Evolutionary conservation across 305 asterid species (phyloP).

Genomic region (Rubia balearica): DNA sequence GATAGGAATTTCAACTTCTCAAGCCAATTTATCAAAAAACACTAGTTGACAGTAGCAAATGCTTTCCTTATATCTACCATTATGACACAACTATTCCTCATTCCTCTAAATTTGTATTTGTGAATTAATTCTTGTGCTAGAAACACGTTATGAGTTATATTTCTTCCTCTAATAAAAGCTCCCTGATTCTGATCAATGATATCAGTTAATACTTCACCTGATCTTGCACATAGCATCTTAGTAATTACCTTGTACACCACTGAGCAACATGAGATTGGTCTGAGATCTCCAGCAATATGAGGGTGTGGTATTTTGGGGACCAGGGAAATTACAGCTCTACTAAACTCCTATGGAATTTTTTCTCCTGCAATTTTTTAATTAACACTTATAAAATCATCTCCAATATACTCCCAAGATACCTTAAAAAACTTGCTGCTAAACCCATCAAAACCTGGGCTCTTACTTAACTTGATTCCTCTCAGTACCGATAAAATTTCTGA

Average conservation of each 20-base stretch:
- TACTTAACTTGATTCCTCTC: neutral
- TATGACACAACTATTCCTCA: neutral
- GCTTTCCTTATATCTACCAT: neutral
- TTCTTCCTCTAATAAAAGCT: neutral
- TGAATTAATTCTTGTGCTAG: neutral
- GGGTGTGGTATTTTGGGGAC: neutral
- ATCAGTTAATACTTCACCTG: neutral
- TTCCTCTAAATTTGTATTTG: too few species aligned
- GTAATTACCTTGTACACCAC: neutral
- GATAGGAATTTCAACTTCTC: neutral
- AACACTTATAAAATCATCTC: accelerated
- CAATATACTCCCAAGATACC: neutral
- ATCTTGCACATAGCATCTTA: neutral
- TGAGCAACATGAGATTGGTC: neutral
- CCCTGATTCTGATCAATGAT: neutral
- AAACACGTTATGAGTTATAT: neutral
- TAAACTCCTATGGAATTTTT: neutral
- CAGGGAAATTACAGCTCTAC: neutral
- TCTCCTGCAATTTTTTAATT: neutral
- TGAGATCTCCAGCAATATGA: neutral
- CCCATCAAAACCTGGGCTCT: neutral
- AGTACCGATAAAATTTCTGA: neutral
- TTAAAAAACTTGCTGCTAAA: too few species aligned
- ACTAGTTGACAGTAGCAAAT: neutral
- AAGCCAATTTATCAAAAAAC: neutral